Evolutionary conservation across 2,329 filamentous ascomycete genomes (phyloP).

Genomic region (Penicillium crustosum): DNA sequence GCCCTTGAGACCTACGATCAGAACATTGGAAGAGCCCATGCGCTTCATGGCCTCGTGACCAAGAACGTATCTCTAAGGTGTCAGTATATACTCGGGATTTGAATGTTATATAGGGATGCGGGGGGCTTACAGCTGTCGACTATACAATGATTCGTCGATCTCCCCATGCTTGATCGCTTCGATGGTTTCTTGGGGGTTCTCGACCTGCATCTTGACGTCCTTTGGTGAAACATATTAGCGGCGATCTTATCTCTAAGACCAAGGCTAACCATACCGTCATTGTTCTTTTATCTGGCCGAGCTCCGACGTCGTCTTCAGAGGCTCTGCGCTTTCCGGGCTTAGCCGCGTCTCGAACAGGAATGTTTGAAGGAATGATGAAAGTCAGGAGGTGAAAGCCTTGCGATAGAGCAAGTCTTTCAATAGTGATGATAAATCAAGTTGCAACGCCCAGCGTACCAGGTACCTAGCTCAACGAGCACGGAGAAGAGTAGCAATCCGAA

Average conservation of each 20-base stretch:
- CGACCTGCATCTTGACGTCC: slow-evolving; percentile 62
- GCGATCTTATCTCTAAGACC: slow-evolving; percentile 4
- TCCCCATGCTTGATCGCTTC: slow-evolving; percentile 64
- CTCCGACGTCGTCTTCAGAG: slow-evolving; percentile 48
- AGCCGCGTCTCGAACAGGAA: slow-evolving; percentile 45
- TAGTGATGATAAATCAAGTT: slow-evolving; percentile 26
- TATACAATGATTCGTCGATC: slow-evolving; percentile 68
- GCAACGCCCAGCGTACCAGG: slow-evolving; percentile 32
- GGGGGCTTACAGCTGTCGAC: slow-evolving; percentile 56
- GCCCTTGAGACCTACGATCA: slow-evolving; percentile 87
- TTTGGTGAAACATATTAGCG: slow-evolving; percentile 26
- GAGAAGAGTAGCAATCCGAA: slow-evolving; percentile 11
- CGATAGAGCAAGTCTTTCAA: slow-evolving; percentile 45
- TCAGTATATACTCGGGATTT: slow-evolving; percentile 11
- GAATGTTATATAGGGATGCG: not conserved
- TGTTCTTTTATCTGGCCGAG: slow-evolving; percentile 53
- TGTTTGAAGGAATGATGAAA: slow-evolving; percentile 46
- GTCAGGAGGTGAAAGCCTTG: slow-evolving; percentile 41
- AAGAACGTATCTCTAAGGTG: slow-evolving; percentile 58
- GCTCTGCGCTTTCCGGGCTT: slow-evolving; percentile 56
- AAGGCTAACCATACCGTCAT: slow-evolving; percentile 47
- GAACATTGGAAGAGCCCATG: slow-evolving; percentile 93
- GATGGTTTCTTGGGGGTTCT: slow-evolving; percentile 57
- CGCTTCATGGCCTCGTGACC: slow-evolving; percentile 93
- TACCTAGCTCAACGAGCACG: slow-evolving; percentile 21